Conservation (phyloP, 768 basidiomycete genomes). For the Xerocomellus intermedius region DNA sequence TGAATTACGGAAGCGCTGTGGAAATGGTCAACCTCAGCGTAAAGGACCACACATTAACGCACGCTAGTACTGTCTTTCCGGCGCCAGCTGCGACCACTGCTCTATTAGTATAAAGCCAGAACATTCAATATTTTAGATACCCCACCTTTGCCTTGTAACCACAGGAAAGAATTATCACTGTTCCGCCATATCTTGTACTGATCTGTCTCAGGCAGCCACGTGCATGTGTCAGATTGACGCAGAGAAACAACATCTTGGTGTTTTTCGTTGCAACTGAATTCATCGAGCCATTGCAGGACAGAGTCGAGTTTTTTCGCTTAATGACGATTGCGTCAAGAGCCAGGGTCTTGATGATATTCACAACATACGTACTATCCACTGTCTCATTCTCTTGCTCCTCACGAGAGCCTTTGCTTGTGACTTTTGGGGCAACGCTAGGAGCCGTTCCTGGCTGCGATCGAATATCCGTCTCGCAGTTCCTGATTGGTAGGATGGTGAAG, state of each 20-base stretch:
- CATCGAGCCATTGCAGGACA: not conserved
- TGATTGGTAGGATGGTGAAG: not conserved
- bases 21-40: not conserved
- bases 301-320: not conserved
- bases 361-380: no score
- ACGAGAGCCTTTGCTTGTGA: no score
- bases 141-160: slow-evolving; percentile 7
- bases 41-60: not conserved
- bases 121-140: no score
- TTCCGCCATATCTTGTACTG: not conserved
- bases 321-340: not conserved
- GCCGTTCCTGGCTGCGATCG: not conserved
- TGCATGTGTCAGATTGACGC: slow-evolving; percentile 6
- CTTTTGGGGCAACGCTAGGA: no score
- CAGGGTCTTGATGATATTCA: not conserved
- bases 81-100: slow-evolving; percentile 7
- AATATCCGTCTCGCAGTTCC: not conserved
- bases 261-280: not conserved
- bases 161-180: not conserved
- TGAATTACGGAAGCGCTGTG: not conserved
- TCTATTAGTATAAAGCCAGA: not conserved
- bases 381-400: no score
- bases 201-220: slow-evolving; percentile 1
- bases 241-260: not conserved
- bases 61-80: slow-evolving; percentile 18